These are phyloP conservation scores for Podaxis sp. DNA, from an alignment of 768 basidiomycete species.

Conservation along the genomic window DNA sequence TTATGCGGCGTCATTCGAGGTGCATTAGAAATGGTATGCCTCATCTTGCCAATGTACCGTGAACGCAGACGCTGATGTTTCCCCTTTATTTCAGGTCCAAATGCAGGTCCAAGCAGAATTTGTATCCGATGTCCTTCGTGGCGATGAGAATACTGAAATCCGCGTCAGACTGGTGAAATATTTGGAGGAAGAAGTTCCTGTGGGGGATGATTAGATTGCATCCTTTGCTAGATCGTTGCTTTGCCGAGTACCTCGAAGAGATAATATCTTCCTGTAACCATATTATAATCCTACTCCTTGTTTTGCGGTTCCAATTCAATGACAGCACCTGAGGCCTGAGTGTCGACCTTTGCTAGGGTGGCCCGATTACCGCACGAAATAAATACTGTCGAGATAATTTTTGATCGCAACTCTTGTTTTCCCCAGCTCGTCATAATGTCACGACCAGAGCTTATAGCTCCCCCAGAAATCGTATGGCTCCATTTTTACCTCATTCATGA, in stretches of 20 bases:
- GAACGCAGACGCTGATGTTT: slow-evolving; percentile 11
- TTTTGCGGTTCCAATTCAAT: too few relatives aligned
- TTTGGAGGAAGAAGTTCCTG: slow-evolving; percentile 93
- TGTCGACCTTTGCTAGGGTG: not conserved
- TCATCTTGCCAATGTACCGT: not conserved
- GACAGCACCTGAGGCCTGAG: not conserved
- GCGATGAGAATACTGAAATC: slow-evolving; percentile 93
- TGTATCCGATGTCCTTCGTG: slow-evolving; percentile 84
- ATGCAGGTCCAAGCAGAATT: slow-evolving; percentile 92
- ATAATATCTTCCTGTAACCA: not conserved
- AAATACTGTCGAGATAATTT: slow-evolving; percentile 22
- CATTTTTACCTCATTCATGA: not conserved
- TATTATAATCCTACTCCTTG: too few relatives aligned
- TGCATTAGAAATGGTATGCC: slow-evolving; percentile 89
- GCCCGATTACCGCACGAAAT: too few relatives aligned
- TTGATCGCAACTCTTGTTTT: slow-evolving; percentile 14
- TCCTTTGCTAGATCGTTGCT: not conserved
- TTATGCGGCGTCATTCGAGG: slow-evolving; percentile 92
- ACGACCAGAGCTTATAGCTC: slow-evolving; percentile 82
- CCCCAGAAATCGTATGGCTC: slow-evolving; percentile 79
- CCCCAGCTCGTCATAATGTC: slow-evolving; percentile 49
- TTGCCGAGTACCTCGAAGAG: not conserved
- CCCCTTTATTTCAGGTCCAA: slow-evolving; percentile 63
- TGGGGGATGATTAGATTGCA: slow-evolving; percentile 74
- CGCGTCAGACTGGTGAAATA: slow-evolving; percentile 87